Percentiles rank a stretch among this genome's conserved stretches.
phyloP scores from a whole-genome alignment of 352 stramenopile genomes.

The Globisporangium spinosum region DNA sequence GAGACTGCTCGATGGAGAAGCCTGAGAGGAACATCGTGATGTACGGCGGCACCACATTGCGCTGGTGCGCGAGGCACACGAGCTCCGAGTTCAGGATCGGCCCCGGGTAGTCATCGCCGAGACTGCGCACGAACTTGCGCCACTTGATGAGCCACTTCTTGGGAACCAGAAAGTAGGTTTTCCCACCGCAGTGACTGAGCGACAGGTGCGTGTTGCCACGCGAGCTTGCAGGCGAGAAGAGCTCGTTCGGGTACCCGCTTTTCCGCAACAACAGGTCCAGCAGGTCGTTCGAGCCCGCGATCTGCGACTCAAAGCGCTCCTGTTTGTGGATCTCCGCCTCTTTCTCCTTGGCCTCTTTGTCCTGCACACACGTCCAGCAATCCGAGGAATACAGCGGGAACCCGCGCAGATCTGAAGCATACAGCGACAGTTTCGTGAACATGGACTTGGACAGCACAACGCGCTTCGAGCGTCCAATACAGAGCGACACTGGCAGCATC shows the following conservation, averaged over 20 bases:
- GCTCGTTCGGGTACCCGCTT: conserved; percentile 65
- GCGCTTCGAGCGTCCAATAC: conserved; percentile 55
- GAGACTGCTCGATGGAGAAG: conserved; percentile 73
- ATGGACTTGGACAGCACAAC: conserved; percentile 43
- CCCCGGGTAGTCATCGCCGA: conserved; percentile 48
- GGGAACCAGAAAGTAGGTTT: conserved; percentile 78
- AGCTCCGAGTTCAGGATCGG: conserved; percentile 81
- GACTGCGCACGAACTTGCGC: conserved; percentile 69
- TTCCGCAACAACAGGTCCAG: conserved; percentile 76
- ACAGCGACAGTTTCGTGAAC: conserved; percentile 49
- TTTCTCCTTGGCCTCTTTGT: conserved; percentile 51
- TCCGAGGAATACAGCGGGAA: conserved; percentile 53
- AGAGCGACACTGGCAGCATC: conserved; percentile 52
- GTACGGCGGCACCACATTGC: conserved; percentile 74
- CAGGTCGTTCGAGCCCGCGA: conserved; percentile 58
- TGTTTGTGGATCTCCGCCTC: conserved; percentile 50
- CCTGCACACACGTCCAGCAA: conserved; percentile 51
- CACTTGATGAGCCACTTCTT: conserved; percentile 84
- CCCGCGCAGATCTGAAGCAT: conserved; percentile 52
- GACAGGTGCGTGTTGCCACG: conserved; percentile 54
- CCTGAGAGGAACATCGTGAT: conserved; percentile 86
- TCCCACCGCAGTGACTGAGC: conserved; percentile 37
- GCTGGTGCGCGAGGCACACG: conserved; percentile 74
- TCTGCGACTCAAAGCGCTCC: conserved; percentile 61
- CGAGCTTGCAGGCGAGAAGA: conserved; percentile 63